Percentiles rank a stretch among this genome's conserved stretches.
Evolutionary conservation across 2,329 filamentous ascomycete genomes (phyloP).

Genomic region (Paraphoma chrysanthemicola): DNA sequence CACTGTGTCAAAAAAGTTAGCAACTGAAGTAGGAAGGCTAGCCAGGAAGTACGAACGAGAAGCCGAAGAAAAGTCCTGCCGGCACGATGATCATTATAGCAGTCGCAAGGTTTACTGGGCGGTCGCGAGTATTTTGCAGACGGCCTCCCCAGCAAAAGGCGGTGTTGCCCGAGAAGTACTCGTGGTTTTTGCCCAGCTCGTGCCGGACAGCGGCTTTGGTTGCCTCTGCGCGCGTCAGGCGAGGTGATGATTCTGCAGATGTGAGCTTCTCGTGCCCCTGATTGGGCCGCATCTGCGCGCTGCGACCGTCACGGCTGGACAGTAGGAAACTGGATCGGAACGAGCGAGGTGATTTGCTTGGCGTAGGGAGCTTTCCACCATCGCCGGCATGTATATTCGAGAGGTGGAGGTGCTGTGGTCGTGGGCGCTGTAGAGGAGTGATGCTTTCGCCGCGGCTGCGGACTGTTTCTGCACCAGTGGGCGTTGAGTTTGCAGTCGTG

Average conservation of each 20-base stretch:
- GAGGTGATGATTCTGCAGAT: conserved; percentile 78
- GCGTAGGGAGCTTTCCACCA: conserved; percentile 62
- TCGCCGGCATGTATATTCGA: conserved; percentile 65
- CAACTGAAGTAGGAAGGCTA: not conserved
- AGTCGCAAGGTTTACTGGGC: conserved; percentile 88
- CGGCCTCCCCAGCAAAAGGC: conserved; percentile 87
- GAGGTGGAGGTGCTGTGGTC: conserved; percentile 65
- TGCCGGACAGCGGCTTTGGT: conserved; percentile 47
- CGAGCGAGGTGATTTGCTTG: conserved; percentile 75
- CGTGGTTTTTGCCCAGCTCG: conserved; percentile 74
- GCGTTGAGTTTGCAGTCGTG: conserved; percentile 76
- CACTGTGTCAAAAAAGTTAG: conserved; percentile 53
- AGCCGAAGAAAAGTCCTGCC: conserved; percentile 81
- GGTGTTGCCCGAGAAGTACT: conserved; percentile 95
- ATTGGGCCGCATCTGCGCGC: conserved; percentile 54
- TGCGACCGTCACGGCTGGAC: conserved; percentile 61
- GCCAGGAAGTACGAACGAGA: conserved; percentile 62
- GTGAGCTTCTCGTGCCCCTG: conserved; percentile 82
- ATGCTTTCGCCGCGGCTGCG: conserved; percentile 79
- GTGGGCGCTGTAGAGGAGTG: conserved; percentile 71
- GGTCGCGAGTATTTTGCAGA: conserved; percentile 84
- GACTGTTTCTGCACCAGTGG: conserved; percentile 65
- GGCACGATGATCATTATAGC: conserved; percentile 82
- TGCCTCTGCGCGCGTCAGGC: conserved; percentile 58
- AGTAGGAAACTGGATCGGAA: conserved; percentile 79